These are phyloP conservation scores for Silene uniflora DNA, from an alignment of 148 eudicot genomes.

Conservation along the genomic window DNA sequence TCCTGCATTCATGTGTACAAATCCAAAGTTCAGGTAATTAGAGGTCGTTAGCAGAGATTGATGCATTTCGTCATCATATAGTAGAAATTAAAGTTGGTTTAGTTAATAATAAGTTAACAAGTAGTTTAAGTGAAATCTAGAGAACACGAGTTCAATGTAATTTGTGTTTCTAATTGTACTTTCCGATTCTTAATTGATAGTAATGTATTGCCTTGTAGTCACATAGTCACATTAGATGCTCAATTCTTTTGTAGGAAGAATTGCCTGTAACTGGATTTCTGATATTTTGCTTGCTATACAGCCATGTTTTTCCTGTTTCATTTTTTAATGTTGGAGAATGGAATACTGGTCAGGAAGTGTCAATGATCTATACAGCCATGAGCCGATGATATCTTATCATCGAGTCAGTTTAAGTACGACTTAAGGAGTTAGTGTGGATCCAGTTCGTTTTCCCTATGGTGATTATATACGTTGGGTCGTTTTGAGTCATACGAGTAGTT, in stretches of 20 bases:
- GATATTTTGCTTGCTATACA: background rate
- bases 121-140: background rate
- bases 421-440: background rate
- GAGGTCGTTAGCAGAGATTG: background rate
- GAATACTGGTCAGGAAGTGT: background rate
- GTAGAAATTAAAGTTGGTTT: background rate
- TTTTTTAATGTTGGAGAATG: background rate
- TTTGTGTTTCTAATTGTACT: background rate
- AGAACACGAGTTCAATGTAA: background rate
- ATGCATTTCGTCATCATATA: background rate
- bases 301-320: background rate
- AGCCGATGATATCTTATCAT: no score
- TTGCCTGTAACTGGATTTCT: no score
- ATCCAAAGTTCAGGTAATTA: conserved; percentile 39
- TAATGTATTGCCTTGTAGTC: background rate
- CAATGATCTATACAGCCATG: no score
- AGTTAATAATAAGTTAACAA: background rate
- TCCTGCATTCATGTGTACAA: conserved; percentile 33
- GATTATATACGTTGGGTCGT: background rate
- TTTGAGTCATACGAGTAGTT: background rate
- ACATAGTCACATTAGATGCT: background rate
- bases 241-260: background rate
- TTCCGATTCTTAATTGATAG: background rate
- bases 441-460: background rate
- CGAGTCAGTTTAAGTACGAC: no score